Evolutionary conservation across 169 alveolate species (phyloP), one percentile per base, ranked within the genome.

Genomic region (Plasmodium coatneyi): DNA sequence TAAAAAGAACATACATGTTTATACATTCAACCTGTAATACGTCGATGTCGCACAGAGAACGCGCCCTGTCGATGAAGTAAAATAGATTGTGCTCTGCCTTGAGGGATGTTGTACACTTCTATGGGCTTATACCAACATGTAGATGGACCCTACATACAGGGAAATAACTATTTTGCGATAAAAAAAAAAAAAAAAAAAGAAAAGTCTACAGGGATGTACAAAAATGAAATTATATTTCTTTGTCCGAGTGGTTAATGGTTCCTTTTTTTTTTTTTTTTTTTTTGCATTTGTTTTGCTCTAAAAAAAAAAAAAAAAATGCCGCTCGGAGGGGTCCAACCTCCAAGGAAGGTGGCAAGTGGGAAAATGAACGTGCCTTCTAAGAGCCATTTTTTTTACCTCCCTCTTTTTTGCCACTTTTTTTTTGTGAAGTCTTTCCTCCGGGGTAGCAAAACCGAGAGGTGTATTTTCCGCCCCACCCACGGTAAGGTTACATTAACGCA

Each of bases 1-100:
- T 84, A 84, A 84, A 84, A 74, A 84, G 93, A 34, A 84, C 84
- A 41, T 84, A 84, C 93, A 84, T 84, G 79, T 74, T 84, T 19
- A 32, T 16, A 6, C 36, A 22, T 14, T 71, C 16, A 60, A 12
- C 43, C 14, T 16, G 28, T 34, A 39, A 66, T 28, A 19, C n/a
- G 76, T 25, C 30, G 76, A 22, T 66, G n/a, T 66, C 76, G n/a
- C 36, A 25, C 36, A 66, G 36, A 25, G 76, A 5, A 66, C 34
- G 41, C 76, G 30, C 30, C 36, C 14, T n/a, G 12, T 28, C 76
- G 41, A 25, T 66, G 30, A 28, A 66, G 36, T 9, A 19, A 66
- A 66, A 66, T 66, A 66, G 1, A 10, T 66, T 7, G 16, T 66
- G 76, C 22, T 6, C 76, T 66, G 39, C 36, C 30, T 7, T 5